Evolutionary conservation across 257 asterid species (phyloP), one percentile per base, ranked within the genome.

Genomic region (Nicotiana attenuata): DNA sequence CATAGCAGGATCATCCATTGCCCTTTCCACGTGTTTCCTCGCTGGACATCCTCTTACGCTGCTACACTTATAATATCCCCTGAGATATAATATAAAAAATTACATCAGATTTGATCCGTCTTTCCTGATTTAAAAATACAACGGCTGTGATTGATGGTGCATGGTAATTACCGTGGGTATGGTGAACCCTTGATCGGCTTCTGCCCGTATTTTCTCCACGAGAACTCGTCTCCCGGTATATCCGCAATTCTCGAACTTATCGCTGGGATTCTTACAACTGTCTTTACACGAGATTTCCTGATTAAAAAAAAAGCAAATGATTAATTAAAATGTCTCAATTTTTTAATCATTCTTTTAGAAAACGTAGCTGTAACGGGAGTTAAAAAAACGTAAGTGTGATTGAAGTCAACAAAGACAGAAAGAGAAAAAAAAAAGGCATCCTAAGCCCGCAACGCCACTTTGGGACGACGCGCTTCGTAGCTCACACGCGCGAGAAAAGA

Each of bases 171-270:
- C 98, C 97, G 88, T 87, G 98, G 98, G 88, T 85, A 91, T 26
- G 95, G 92, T 3, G 97, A 93, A 35, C 97, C 98, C 83, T 94
- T 94, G 91, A 92, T 92, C 3, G 96, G 94, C 87, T 92, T 93
- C 75, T 93, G 95, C 20, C 98, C 98, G 81, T 93, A 93, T 81
- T 93, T 92, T 57, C 98, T 92, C 97, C 97, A 93, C 0, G 98
- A 93, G 67, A 78, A 89, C 76, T 92, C 93, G 65, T 93, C 98
- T 2, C 85, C 61, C 8, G 98, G 98, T 56, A 92, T 92, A 83
- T 92, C 97, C 0, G 93, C 95, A 3, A 89, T 81, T 82, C 91
- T 92, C 2, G 97, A 82, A 87, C 97, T 92, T 3, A 90, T 85
- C 9, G 96, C 94, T 1, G 97, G 95, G n/a, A 92, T 94, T 63